Evolutionary conservation across 768 basidiomycete species (phyloP).

Genomic region (Amanita pseudoporphyria): DNA sequence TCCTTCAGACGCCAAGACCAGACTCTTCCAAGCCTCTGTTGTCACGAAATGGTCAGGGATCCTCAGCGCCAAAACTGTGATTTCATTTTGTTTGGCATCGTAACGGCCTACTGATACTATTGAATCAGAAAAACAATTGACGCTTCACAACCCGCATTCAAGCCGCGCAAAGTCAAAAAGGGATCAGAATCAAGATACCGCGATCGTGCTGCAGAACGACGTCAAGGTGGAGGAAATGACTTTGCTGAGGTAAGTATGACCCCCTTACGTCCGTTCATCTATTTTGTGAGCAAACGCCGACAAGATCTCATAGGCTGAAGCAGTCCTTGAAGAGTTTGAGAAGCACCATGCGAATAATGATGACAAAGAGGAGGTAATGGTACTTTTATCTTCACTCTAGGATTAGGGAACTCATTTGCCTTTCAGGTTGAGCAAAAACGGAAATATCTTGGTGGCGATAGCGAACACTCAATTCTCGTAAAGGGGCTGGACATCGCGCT

Average conservation of each 20-base stretch:
- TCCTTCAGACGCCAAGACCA: constrained; percentile 30
- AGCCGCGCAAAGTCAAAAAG: constrained; percentile 75
- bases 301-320: constrained; percentile 49
- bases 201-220: constrained; percentile 68
- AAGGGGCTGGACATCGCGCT: constrained; percentile 87
- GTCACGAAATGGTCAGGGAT: constrained; percentile 21
- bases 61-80: constrained; percentile 21
- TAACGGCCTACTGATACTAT: neutral
- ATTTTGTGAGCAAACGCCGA: neutral
- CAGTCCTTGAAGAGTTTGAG: constrained; percentile 77
- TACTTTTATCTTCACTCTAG: neutral
- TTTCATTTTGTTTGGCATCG: constrained; percentile 10
- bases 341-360: constrained; percentile 42
- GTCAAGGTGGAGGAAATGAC: constrained; percentile 57
- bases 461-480: constrained; percentile 76
- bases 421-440: constrained; percentile 63
- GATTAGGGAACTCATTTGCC: constrained; percentile 3
- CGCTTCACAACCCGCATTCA: constrained; percentile 58
- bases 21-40: too few relatives aligned
- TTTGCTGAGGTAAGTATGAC: constrained; percentile 50
- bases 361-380: constrained; percentile 45
- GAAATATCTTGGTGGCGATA: constrained; percentile 75
- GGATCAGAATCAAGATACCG: constrained; percentile 44
- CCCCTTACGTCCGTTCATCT: neutral
- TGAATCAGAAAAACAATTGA: constrained; percentile 35